Percentiles rank a stretch among this genome's conserved stretches.
Evolutionary conservation across 306 rosid species (phyloP).

Genomic region (Vigna radiata): DNA sequence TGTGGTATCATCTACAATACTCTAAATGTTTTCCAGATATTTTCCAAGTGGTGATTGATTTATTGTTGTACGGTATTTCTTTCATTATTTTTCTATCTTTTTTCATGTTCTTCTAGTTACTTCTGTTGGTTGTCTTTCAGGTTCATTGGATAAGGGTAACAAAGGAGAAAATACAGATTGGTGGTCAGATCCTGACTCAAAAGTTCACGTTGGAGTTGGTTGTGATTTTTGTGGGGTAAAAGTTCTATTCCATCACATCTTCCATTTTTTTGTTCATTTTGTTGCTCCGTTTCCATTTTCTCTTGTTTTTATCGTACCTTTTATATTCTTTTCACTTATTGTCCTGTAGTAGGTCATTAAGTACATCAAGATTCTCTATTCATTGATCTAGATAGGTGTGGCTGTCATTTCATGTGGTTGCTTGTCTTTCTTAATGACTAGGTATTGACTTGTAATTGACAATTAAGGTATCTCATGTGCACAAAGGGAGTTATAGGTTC

Average conservation of each 20-base stretch:
- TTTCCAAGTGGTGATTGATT: background rate
- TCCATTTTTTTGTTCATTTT: background rate
- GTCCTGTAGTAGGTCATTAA: background rate
- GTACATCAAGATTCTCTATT: background rate
- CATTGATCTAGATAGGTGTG: background rate
- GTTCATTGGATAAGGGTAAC: conserved; percentile 44
- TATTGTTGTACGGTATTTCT: background rate
- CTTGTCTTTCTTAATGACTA: conserved; percentile 5
- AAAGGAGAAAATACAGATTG: conserved; percentile 37
- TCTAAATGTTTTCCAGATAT: background rate
- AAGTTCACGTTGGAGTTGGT: conserved; percentile 62
- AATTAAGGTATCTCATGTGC: background rate
- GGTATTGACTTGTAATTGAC: background rate
- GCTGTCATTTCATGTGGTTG: background rate
- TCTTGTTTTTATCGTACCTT: background rate
- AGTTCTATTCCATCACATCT: conserved; percentile 39
- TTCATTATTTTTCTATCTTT: conserved; percentile 23
- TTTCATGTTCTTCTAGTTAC: conserved; percentile 29
- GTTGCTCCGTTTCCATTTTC: conserved; percentile 16
- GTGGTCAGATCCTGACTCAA: conserved; percentile 47
- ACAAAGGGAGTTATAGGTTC: conserved; percentile 11
- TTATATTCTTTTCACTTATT: background rate
- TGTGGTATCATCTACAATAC: background rate
- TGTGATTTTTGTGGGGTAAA: conserved; percentile 95
- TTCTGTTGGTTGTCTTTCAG: conserved; percentile 53